Conservation (phyloP, 129 eudicot genomes). For the Tanacetum coccineum region DNA sequence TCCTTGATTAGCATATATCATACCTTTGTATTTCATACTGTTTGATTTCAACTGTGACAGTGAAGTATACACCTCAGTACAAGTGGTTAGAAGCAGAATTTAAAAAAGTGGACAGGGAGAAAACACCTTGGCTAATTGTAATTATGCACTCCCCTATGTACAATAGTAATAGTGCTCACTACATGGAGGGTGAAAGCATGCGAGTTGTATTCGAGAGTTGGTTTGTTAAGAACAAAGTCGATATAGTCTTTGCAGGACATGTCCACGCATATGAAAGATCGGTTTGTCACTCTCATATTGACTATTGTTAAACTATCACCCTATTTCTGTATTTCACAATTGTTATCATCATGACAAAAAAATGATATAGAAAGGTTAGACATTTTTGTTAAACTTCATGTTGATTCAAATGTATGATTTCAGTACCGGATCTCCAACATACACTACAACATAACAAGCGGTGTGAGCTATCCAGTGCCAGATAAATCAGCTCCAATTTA, state of each 20-base stretch:
- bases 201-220: constrained; percentile 61
- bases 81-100: constrained; percentile 60
- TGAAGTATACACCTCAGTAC: constrained; percentile 79
- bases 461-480: constrained; percentile 40
- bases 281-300: constrained; percentile 14
- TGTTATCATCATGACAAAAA: no score
- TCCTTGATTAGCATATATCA: not conserved
- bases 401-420: not conserved
- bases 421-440: constrained; percentile 70
- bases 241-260: constrained; percentile 76
- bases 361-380: no score
- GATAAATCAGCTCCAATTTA: constrained; percentile 74
- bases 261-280: constrained; percentile 95
- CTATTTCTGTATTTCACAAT: no score
- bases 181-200: constrained; percentile 86
- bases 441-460: constrained; percentile 26
- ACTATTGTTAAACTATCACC: no score
- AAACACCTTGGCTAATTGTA: constrained; percentile 85
- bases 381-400: no score
- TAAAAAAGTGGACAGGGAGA: constrained; percentile 62
- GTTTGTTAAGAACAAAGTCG: constrained; percentile 70
- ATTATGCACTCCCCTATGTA: constrained; percentile 73
- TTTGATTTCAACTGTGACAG: constrained; percentile 33
- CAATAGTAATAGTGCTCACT: constrained; percentile 64
- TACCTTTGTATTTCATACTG: not conserved